These are phyloP conservation scores for Westerdykella aurantiaca DNA, from an alignment of 2,329 filamentous ascomycete genomes.

Conservation along the genomic window DNA sequence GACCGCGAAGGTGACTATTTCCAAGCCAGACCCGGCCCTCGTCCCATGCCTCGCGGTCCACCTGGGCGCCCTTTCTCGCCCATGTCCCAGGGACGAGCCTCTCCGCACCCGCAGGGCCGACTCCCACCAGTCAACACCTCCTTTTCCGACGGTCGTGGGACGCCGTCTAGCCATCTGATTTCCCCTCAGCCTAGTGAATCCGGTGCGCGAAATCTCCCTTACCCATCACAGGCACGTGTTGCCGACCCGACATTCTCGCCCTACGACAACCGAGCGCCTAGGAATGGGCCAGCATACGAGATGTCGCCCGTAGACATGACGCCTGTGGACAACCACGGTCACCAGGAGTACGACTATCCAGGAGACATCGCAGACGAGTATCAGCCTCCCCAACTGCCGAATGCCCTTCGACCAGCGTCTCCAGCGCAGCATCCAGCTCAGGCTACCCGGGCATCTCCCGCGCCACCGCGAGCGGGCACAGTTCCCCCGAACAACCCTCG, in stretches of 20 bases:
- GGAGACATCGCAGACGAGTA: constrained; percentile 16
- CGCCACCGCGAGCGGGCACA: constrained; percentile 20
- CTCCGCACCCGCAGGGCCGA: constrained; percentile 19
- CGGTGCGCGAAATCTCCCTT: constrained; percentile 1
- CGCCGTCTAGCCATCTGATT: constrained; percentile 18
- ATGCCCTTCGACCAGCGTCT: constrained; percentile 23
- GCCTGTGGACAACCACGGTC: constrained; percentile 10
- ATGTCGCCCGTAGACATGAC: constrained; percentile 31
- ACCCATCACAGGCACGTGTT: constrained; percentile 5
- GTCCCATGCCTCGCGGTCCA: constrained; percentile 17
- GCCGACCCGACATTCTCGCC: constrained; percentile 26
- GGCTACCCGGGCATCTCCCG: constrained; percentile 10
- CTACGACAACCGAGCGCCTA: constrained; percentile 24
- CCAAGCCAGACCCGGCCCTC: constrained; percentile 12
- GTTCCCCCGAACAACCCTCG: constrained; percentile 25
- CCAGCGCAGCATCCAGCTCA: constrained; percentile 17
- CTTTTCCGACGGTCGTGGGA: constrained; percentile 18
- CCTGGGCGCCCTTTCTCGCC: constrained; percentile 24
- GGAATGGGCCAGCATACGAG: constrained; percentile 26
- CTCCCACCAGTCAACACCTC: constrained; percentile 29
- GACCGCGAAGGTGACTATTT: constrained; percentile 28
- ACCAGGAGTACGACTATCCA: constrained; percentile 13
- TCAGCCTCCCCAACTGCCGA: constrained; percentile 21
- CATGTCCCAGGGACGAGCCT: constrained; percentile 26
- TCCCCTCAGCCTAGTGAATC: constrained; percentile 18